A percentile compares a stretch with the other conserved stretches of the same genome.
phyloP scores from a whole-genome alignment of 306 rosid species.

The Begonia peltatifolia region DNA sequence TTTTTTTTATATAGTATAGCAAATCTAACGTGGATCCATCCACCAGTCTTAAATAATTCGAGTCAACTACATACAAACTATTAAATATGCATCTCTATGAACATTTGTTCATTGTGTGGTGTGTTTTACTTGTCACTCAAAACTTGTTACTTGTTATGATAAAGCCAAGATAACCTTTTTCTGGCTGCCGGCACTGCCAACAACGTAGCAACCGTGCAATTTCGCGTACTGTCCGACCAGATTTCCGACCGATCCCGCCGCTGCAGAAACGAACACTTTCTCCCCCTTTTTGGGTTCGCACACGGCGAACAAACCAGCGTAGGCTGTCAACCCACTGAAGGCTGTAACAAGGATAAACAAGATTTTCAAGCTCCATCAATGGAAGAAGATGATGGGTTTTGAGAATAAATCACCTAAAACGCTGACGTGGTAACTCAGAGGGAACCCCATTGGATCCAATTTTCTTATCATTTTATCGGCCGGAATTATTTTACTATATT shows the following conservation, averaged over 20 bases:
- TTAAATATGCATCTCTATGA: no score
- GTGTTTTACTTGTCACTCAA: no score
- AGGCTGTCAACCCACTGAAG: conserved; percentile 54
- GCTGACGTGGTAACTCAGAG: conserved; percentile 46
- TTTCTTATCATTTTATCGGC: conserved; percentile 25
- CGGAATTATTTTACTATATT: conserved; percentile 40
- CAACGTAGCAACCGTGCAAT: conserved; percentile 64
- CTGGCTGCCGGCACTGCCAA: conserved; percentile 54
- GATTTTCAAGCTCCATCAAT: not conserved
- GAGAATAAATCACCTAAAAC: conserved; percentile 26
- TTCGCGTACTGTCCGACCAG: conserved; percentile 68
- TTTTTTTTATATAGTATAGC: no score
- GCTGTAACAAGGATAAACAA: conserved; percentile 15
- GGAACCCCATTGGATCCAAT: conserved; percentile 43
- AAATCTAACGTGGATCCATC: no score
- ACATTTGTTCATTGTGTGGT: no score
- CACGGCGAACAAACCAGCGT: conserved; percentile 50
- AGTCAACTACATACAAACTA: no score
- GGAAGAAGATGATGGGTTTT: not conserved
- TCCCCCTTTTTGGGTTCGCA: conserved; percentile 53
- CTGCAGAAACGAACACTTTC: conserved; percentile 68
- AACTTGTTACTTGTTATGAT: no score
- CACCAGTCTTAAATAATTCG: no score
- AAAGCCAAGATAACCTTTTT: conserved; percentile 26
- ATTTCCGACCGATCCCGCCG: conserved; percentile 52